Percentiles rank a stretch among this genome's conserved stretches.
Conservation (phyloP, 2,329 filamentous ascomycete species). For the Phoma sp. region DNA sequence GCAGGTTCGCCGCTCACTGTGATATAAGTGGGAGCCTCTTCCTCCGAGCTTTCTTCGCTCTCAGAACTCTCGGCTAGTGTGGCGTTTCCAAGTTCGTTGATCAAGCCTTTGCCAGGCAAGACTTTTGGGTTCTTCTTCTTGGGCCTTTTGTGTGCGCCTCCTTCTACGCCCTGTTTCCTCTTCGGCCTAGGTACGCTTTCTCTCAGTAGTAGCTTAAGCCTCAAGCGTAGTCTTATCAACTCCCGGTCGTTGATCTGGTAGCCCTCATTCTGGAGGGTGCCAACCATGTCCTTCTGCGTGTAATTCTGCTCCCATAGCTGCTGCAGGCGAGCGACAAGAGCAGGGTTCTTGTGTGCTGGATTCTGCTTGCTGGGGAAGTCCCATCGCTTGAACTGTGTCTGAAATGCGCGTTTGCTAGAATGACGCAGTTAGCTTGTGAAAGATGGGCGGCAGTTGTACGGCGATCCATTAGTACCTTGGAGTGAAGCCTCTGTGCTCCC, state of each 20-base stretch:
- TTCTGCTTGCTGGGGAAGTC: conserved; percentile 78
- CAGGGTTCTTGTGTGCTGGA: conserved; percentile 72
- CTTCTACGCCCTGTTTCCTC: conserved; percentile 46
- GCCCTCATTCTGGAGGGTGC: conserved; percentile 73
- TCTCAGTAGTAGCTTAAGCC: conserved; percentile 73
- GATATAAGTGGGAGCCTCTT: conserved; percentile 6
- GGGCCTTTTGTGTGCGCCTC: conserved; percentile 17
- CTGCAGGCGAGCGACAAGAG: conserved; percentile 72
- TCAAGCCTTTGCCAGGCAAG: conserved; percentile 25
- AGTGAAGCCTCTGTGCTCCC: conserved; percentile 68
- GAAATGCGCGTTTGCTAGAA: conserved; percentile 75
- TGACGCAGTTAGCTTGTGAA: conserved; percentile 7
- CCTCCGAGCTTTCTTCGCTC: conserved; percentile 24
- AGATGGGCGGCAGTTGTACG: conserved; percentile 27
- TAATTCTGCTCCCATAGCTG: conserved; percentile 81
- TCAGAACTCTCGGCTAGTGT: conserved; percentile 35
- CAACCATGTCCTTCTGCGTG: conserved; percentile 76
- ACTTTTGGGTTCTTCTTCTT: conserved; percentile 25
- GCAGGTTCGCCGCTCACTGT: conserved; percentile 1
- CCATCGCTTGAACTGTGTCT: conserved; percentile 80
- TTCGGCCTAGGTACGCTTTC: conserved; percentile 60
- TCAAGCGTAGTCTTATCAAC: conserved; percentile 71
- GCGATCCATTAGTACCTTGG: conserved; percentile 65
- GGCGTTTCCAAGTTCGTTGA: conserved; percentile 39
- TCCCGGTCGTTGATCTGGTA: conserved; percentile 76